A percentile compares a stretch with the other conserved stretches of the same genome.
phyloP scores from a whole-genome alignment of 805 yeast genomes.

The Suhomyces sp. region DNA sequence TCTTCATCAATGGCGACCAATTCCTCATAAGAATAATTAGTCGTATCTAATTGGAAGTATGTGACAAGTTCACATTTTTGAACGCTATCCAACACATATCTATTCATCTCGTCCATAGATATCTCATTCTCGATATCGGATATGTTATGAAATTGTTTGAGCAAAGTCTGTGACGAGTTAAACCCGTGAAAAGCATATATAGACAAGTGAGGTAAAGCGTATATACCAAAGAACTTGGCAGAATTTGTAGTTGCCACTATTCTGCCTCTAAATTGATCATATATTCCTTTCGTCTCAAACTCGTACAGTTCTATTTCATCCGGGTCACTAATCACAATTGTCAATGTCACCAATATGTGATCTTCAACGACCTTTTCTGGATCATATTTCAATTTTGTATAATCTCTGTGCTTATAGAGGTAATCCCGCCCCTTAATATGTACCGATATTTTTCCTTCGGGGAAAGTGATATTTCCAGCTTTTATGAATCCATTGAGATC shows the following conservation, averaged over 20 bases:
- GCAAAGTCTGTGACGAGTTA: slow-evolving; percentile 44
- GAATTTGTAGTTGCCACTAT: slow-evolving; percentile 57
- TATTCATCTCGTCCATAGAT: slow-evolving; percentile 37
- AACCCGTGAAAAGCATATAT: slow-evolving; percentile 39
- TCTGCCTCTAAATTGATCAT: slow-evolving; percentile 66
- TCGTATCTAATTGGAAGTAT: slow-evolving; percentile 68
- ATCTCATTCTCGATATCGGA: slow-evolving; percentile 42
- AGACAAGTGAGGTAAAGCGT: slow-evolving; percentile 59
- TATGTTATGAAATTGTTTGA: slow-evolving; percentile 44
- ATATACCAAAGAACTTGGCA: slow-evolving; percentile 63
- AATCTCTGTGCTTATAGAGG: slow-evolving; percentile 21
- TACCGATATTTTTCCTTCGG: slow-evolving; percentile 27
- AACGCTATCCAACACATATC: slow-evolving; percentile 29
- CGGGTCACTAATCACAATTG: slow-evolving; percentile 36
- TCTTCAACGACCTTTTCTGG: slow-evolving; percentile 19
- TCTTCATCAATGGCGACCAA: slow-evolving; percentile 70
- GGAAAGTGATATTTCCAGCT: slow-evolving; percentile 30
- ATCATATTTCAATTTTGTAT: background rate
- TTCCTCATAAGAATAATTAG: slow-evolving; percentile 52
- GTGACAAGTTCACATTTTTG: slow-evolving; percentile 68
- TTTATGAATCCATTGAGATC: slow-evolving; percentile 8
- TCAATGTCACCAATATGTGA: slow-evolving; percentile 34
- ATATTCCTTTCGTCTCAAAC: slow-evolving; percentile 57
- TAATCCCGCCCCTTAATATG: slow-evolving; percentile 22
- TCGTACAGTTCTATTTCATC: slow-evolving; percentile 50